Evolutionary conservation across 305 asterid genomes (phyloP), one percentile per base, ranked within the genome.

Genomic region (Vinca major): DNA sequence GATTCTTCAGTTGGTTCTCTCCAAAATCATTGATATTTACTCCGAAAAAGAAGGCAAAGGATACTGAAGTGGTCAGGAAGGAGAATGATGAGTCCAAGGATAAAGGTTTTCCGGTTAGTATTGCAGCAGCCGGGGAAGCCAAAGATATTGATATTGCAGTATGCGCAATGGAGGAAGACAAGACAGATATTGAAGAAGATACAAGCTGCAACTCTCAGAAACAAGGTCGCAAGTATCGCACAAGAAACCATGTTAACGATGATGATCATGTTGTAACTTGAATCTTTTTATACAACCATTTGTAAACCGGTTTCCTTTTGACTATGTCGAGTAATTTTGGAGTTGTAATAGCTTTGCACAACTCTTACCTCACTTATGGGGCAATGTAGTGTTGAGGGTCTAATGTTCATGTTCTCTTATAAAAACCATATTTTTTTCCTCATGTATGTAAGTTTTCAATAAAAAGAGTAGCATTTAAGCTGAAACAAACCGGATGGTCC

Each of bases 161-260:
- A 17, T 77, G 78, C 61, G 86, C 78, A 7, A 85, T 85, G 95
- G 96, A 88, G 20, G 96, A 87, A 80, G 89, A 87, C 45, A 88
- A 78, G 62, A 63, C 65, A 4, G 62, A 49, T 17, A 11, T 19
- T 43, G 80, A 66, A 11, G 72, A 50, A 50, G 80, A 82, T 50
- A 80, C 44, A 53, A 68, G 41, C 43, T 51, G 66, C 57, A 49
- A 74, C 77, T 63, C 75, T 39, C 77, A 68, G 58, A 89, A 84
- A 80, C 75, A 82, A 8, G 80, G 88, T 19, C 83, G 95, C 20
- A 83, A 57, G 9, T 91, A 88, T 75, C 86, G 95, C 69, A 52
- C 78, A 17, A 85, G 83, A 84, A 53, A 81, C 57, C 80, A 3
- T 60, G 62, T 52, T 17, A 61, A 75, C 75, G 65, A 20, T 33